A percentile compares a stretch with the other conserved stretches of the same genome.
Conservation (phyloP, 2,329 filamentous ascomycete species). For the Pezicula carpinea region DNA sequence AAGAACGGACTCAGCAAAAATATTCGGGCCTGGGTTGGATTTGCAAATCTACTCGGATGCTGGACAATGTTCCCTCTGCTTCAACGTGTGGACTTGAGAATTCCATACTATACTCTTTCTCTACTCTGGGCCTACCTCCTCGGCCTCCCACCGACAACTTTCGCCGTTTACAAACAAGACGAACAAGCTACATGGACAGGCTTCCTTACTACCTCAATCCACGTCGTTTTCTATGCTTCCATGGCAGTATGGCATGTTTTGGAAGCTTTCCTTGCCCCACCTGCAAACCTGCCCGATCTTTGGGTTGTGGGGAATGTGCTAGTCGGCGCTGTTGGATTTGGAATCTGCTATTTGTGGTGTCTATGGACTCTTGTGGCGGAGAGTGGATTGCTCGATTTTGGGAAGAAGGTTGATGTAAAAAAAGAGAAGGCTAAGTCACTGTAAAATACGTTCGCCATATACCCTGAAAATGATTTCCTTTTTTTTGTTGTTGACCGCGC, state of each 20-base stretch:
- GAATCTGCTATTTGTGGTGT: constrained; percentile 88
- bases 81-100: constrained; percentile 72
- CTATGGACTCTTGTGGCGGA: constrained; percentile 60
- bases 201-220: constrained; percentile 62
- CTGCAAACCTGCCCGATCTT: constrained; percentile 77
- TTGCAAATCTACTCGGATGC: constrained; percentile 81
- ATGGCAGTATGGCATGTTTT: constrained; percentile 81
- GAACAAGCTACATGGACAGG: constrained; percentile 40
- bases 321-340: constrained; percentile 80
- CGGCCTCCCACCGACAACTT: constrained; percentile 74
- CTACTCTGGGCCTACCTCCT: constrained; percentile 89
- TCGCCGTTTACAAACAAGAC: constrained; percentile 61
- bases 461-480: constrained; percentile 7
- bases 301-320: constrained; percentile 92
- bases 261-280: constrained; percentile 65
- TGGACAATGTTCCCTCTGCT: constrained; percentile 96
- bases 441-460: constrained; percentile 23
- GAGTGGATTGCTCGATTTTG: constrained; percentile 34
- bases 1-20: constrained; percentile 72
- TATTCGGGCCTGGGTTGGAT: constrained; percentile 87
- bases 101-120: constrained; percentile 82
- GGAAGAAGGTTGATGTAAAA: constrained; percentile 6
- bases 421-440: constrained; percentile 22
- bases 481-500: background rate
- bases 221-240: constrained; percentile 67